Evolutionary conservation across 1,284 basidiomycete species (phyloP).

Genomic region (Melampsora larici-populina): DNA sequence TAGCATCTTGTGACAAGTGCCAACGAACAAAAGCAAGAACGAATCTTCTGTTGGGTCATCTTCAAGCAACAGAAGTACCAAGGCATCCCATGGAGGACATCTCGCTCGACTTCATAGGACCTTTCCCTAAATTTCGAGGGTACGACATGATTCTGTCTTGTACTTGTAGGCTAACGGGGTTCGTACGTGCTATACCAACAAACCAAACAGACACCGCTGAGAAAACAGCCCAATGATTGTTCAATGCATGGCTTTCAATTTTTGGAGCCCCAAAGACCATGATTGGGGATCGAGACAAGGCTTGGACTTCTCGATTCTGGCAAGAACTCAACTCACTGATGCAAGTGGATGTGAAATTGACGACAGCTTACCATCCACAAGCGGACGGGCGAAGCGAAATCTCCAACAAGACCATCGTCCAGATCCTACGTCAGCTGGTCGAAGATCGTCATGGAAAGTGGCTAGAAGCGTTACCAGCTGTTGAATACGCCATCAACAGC

Average conservation of each 20-base stretch:
- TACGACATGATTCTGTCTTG: too few relatives aligned
- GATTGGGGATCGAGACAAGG: too few relatives aligned
- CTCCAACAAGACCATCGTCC: too few relatives aligned
- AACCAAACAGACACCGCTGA: too few relatives aligned
- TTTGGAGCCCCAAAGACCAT: too few relatives aligned
- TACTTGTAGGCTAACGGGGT: background rate
- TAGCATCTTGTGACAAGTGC: background rate
- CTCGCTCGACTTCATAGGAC: slow-evolving; percentile 12
- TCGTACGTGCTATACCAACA: background rate
- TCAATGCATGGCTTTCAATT: too few relatives aligned
- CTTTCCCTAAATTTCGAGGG: background rate
- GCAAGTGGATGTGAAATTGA: too few relatives aligned
- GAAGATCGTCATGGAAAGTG: slow-evolving; percentile 44
- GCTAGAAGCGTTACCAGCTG: slow-evolving; percentile 27
- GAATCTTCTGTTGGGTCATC: background rate
- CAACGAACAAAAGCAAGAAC: slow-evolving; percentile 1
- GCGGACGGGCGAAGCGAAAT: slow-evolving; percentile 45
- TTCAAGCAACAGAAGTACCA: background rate
- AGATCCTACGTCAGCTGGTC: too few relatives aligned
- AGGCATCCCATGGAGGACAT: background rate
- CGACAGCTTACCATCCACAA: too few relatives aligned
- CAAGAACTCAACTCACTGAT: too few relatives aligned
- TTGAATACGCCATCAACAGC: slow-evolving; percentile 45
- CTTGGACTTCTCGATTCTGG: too few relatives aligned
- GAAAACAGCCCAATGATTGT: too few relatives aligned